Conservation (phyloP, 176 grass and related monocot species). For the Zoysia japonica region DNA sequence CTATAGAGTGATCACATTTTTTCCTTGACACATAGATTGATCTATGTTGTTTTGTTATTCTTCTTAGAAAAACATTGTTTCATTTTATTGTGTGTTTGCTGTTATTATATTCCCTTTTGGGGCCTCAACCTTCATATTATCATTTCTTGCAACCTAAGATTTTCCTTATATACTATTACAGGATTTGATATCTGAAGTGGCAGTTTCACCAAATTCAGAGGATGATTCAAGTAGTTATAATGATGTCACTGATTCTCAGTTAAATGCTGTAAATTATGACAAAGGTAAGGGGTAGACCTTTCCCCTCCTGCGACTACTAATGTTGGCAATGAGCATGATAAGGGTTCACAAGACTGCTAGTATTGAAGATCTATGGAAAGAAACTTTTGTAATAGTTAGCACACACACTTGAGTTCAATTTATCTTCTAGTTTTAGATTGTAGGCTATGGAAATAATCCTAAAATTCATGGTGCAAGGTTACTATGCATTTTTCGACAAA, state of each 20-base stretch:
- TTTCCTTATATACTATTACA: conserved; percentile 24
- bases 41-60: neutral
- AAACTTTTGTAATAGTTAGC: neutral
- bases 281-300: conserved; percentile 47
- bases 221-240: conserved; percentile 53
- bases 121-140: neutral
- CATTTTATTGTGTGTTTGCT: neutral
- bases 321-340: conserved; percentile 16
- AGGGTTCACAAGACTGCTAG: neutral
- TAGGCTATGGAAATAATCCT: neutral
- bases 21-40: conserved; percentile 27
- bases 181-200: conserved; percentile 61
- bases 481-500: neutral
- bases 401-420: neutral
- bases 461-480: neutral
- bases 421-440: neutral
- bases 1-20: neutral
- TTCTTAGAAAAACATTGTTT: neutral
- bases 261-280: conserved; percentile 48
- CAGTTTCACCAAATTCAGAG: conserved; percentile 52
- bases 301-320: neutral
- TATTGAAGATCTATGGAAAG: neutral
- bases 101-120: conserved; percentile 6
- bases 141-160: conserved; percentile 19
- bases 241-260: conserved; percentile 51